Base-by-base conservation (phyloP, 176 grass and related monocot species). In the Avena sativa region DNA sequence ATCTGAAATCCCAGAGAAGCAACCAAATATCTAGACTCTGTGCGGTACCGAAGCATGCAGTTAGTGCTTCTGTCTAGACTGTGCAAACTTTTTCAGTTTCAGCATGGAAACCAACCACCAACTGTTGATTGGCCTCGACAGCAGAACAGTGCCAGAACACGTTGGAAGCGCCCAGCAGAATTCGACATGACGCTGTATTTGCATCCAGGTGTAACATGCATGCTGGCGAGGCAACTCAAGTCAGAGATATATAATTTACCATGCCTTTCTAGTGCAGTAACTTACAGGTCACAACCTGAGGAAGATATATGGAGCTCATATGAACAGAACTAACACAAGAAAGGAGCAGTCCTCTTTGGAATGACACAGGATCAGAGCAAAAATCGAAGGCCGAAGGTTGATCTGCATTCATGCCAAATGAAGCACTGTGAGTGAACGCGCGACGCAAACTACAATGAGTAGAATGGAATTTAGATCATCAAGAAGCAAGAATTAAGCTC, bases 351-450 rank as follows among this genome's bases (percentile, higher is more conserved):
- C 15, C 40, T 62, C 60, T 50, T 57, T 28, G 52, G 7, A 76
- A 19, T 67, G 64, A 23, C n/a, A 16, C 7, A 73, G 11, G 73
- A 83, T 68, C 19, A 51, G 59, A 2, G 12, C 19, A 40, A 87
- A 79, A 80, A 80, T 32, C 23, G 40, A 4, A 66, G 49, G 14
- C 23, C 12, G 60, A 80, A 53, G 36, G 60, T 20, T 53, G 59
- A 91, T 84, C 85, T 81, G 49, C 76, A 81, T 44, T 78, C 34
- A 12, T 40, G 30, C 12, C 63, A 1, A 71, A 51, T 80, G 10
- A 25, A 61, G 65, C 75, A 44, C 9, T 2, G 40, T 85, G 44
- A 83, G 73, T 40, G 25, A 38, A 79, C 1, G 74, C 6, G 87
- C 23, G 16, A 51, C 4, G 15, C 48, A 62, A 14, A 83, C 14